Conservation (phyloP, 352 stramenopile genomes). For the Phytophthora ohioensis region DNA sequence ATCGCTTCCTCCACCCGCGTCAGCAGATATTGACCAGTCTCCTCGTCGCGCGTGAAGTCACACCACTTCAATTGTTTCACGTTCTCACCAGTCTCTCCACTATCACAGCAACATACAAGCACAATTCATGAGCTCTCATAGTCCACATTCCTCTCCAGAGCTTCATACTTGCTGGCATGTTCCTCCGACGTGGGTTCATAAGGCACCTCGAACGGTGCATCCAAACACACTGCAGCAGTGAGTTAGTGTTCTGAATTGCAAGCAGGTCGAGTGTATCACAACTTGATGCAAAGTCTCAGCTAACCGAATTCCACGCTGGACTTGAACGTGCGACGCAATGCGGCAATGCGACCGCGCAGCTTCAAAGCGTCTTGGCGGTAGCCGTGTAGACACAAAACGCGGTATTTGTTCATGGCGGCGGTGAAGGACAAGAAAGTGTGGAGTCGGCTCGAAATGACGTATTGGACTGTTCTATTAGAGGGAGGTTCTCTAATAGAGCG, state of each 20-base stretch:
- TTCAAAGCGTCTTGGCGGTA: slow-evolving; percentile 84
- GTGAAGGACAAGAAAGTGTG: background rate
- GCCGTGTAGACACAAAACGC: slow-evolving; percentile 87
- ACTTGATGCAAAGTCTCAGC: slow-evolving; percentile 8
- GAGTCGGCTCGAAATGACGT: slow-evolving; percentile 16
- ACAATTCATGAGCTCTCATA: background rate
- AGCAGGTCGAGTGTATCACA: slow-evolving; percentile 2
- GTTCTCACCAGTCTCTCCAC: slow-evolving; percentile 45
- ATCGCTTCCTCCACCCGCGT: slow-evolving; percentile 68
- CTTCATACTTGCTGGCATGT: slow-evolving; percentile 50
- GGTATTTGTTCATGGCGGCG: slow-evolving; percentile 52
- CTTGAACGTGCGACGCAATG: slow-evolving; percentile 78
- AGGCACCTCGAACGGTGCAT: slow-evolving; percentile 75
- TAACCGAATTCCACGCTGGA: slow-evolving; percentile 84
- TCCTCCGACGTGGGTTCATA: slow-evolving; percentile 72
- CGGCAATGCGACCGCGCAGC: slow-evolving; percentile 76
- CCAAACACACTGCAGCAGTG: slow-evolving; percentile 66
- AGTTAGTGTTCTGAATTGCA: background rate
- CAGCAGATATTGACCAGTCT: slow-evolving; percentile 52
- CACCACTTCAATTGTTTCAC: slow-evolving; percentile 81
- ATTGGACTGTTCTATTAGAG: slow-evolving; percentile 20
- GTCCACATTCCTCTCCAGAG: background rate
- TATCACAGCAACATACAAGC: slow-evolving; percentile 2
- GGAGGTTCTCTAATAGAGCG: slow-evolving; percentile 13
- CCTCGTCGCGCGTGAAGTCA: slow-evolving; percentile 60